phyloP scores from a whole-genome alignment of 306 rosid species.

The Castanopsis chinensis region DNA sequence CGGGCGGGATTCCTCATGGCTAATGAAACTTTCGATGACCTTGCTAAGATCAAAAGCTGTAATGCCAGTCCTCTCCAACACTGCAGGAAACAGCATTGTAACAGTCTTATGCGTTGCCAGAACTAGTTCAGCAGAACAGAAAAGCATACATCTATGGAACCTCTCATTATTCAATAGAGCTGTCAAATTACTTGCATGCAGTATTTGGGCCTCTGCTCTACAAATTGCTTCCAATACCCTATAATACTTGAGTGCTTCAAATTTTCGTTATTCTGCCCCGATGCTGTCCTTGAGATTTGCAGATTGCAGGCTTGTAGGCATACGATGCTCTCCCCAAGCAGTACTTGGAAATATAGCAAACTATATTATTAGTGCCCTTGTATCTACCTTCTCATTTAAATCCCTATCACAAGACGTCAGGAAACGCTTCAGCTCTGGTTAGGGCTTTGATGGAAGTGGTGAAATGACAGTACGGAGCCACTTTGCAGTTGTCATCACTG shows the following conservation, averaged over 20 bases:
- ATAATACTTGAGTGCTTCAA: slow-evolving; percentile 86
- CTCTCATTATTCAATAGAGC: slow-evolving; percentile 90
- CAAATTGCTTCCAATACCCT: slow-evolving; percentile 98
- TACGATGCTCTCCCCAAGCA: slow-evolving; percentile 76
- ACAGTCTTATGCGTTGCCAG: slow-evolving; percentile 98
- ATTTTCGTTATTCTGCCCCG: slow-evolving; percentile 94
- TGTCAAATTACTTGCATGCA: slow-evolving; percentile 89
- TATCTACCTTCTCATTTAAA: slow-evolving; percentile 74
- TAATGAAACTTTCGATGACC: slow-evolving; percentile 97
- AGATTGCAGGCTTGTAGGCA: slow-evolving; percentile 62
- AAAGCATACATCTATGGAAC: slow-evolving; percentile 99
- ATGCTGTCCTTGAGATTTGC: slow-evolving; percentile 87
- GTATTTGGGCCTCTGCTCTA: slow-evolving; percentile 87
- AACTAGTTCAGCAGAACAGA: slow-evolving; percentile 95
- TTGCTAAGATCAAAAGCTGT: slow-evolving; percentile 99
- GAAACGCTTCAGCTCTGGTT: slow-evolving; percentile 76
- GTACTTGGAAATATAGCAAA: slow-evolving; percentile 93
- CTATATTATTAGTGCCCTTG: slow-evolving; percentile 81
- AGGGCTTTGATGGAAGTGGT: slow-evolving; percentile 81
- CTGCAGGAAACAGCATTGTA: slow-evolving; percentile 98
- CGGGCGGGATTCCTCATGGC: slow-evolving; percentile 96
- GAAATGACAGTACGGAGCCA: slow-evolving; percentile 95
- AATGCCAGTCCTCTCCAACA: slow-evolving; percentile 93
- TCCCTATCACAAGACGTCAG: slow-evolving; percentile 83
- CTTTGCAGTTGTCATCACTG: slow-evolving; percentile 99